Percentiles rank a stretch among this genome's conserved stretches.
These are phyloP conservation scores for Syncephalastrum contaminatum DNA, from an alignment of 371 early-diverging fungal species.

Conservation along the genomic window DNA sequence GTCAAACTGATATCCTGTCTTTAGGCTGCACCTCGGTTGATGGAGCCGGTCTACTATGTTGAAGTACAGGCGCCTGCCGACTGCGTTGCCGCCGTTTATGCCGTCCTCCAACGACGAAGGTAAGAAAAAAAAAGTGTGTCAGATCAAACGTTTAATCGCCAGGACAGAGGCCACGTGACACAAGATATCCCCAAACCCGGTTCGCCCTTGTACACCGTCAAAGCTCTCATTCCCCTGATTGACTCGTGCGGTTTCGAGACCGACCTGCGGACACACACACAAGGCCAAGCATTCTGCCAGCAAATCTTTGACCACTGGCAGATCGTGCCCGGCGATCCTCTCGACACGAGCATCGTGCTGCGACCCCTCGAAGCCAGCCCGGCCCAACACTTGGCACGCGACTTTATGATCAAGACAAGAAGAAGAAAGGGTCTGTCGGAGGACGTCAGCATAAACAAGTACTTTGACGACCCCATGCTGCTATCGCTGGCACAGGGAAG, in stretches of 20 bases:
- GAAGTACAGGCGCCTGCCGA: constrained; percentile 97
- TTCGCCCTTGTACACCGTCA: constrained; percentile 91
- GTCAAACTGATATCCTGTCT: constrained; percentile 30
- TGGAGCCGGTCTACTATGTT: constrained; percentile 96
- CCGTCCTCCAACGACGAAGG: constrained; percentile 89
- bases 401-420: constrained; percentile 97
- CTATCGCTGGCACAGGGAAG: constrained; percentile 60
- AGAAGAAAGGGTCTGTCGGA: constrained; percentile 92
- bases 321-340: constrained; percentile 96
- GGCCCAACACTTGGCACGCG: constrained; percentile 87
- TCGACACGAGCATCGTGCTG: constrained; percentile 85
- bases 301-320: constrained; percentile 98
- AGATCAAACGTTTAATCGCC: neutral
- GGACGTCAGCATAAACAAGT: constrained; percentile 92
- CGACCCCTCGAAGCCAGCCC: constrained; percentile 89
- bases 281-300: constrained; percentile 95
- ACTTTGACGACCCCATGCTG: constrained; percentile 92
- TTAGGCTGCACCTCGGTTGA: constrained; percentile 90
- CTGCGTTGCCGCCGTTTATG: constrained; percentile 93
- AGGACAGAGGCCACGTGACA: constrained; percentile 90
- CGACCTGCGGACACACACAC: constrained; percentile 93
- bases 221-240: constrained; percentile 93
- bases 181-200: constrained; percentile 95
- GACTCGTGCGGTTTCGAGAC: constrained; percentile 97
- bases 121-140: constrained; percentile 16